A percentile compares a stretch with the other conserved stretches of the same genome.
phyloP scores from a whole-genome alignment of 768 basidiomycete species.

The Russula earlei region DNA sequence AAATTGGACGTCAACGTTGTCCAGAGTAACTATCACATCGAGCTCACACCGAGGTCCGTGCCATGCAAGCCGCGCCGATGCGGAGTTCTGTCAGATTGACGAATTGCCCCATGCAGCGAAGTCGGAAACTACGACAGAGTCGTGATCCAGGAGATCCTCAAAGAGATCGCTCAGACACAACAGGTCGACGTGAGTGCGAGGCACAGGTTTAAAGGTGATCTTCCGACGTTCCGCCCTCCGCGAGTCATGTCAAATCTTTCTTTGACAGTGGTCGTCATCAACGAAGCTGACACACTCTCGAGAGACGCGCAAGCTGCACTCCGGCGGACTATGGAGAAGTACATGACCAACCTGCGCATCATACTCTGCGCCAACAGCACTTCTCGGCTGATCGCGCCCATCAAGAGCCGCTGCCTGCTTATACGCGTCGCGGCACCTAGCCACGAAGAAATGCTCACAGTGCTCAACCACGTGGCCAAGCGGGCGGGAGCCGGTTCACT shows the following conservation, averaged over 20 bases:
- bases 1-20: constrained; percentile 96
- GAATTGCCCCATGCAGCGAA: constrained; percentile 49
- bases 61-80: background rate
- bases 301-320: constrained; percentile 96
- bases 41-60: constrained; percentile 88
- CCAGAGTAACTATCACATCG: constrained; percentile 95
- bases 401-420: constrained; percentile 89
- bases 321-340: constrained; percentile 98
- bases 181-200: constrained; percentile 94
- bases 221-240: background rate
- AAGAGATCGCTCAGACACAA: constrained; percentile 98
- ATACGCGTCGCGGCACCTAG: constrained; percentile 88
- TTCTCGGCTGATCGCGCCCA: constrained; percentile 90
- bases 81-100: background rate
- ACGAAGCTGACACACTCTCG: constrained; percentile 90
- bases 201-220: constrained; percentile 89
- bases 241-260: background rate
- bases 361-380: constrained; percentile 96
- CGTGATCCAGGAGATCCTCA: constrained; percentile 93
- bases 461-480: constrained; percentile 71
- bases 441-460: constrained; percentile 58
- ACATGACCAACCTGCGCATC: constrained; percentile 95
- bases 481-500: constrained; percentile 64
- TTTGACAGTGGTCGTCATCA: constrained; percentile 87
- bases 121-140: constrained; percentile 92